phyloP scores from a whole-genome alignment of 768 basidiomycete genomes.

The Hemileccinum rubropunctum region DNA sequence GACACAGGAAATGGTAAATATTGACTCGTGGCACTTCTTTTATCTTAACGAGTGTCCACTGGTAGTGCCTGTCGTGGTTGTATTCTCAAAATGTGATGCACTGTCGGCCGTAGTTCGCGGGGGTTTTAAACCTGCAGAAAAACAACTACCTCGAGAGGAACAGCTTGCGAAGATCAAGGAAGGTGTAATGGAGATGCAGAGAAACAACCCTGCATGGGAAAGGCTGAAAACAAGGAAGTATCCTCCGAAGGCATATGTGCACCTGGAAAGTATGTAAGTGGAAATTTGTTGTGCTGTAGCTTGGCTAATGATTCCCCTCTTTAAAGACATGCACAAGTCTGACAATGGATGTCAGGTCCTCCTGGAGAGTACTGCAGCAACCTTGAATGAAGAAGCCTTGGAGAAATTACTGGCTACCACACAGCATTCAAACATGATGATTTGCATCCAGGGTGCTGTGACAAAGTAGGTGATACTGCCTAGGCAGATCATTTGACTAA shows the following conservation, averaged over 20 bases:
- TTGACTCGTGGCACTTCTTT: no score
- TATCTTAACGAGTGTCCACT: no score
- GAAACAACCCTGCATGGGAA: background rate
- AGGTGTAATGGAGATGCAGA: background rate
- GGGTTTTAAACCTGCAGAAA: background rate
- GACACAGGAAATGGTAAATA: no score
- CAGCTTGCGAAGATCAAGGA: background rate
- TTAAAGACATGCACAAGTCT: background rate
- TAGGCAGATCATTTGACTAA: no score
- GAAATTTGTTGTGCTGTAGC: background rate
- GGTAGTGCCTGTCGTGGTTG: background rate
- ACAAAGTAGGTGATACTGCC: no score
- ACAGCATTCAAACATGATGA: background rate
- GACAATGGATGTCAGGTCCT: background rate
- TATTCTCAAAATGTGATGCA: background rate
- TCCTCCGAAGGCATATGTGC: background rate
- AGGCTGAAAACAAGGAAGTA: background rate
- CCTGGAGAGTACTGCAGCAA: background rate
- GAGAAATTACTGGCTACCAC: background rate
- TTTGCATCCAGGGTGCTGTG: background rate
- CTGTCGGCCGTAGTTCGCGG: background rate
- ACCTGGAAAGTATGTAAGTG: background rate
- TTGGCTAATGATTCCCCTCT: background rate
- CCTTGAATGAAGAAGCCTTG: conserved; percentile 1
- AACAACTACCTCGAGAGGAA: background rate